Evolutionary conservation across 2,329 filamentous ascomycete genomes (phyloP).

Genomic region (Stachybotrys elegans): DNA sequence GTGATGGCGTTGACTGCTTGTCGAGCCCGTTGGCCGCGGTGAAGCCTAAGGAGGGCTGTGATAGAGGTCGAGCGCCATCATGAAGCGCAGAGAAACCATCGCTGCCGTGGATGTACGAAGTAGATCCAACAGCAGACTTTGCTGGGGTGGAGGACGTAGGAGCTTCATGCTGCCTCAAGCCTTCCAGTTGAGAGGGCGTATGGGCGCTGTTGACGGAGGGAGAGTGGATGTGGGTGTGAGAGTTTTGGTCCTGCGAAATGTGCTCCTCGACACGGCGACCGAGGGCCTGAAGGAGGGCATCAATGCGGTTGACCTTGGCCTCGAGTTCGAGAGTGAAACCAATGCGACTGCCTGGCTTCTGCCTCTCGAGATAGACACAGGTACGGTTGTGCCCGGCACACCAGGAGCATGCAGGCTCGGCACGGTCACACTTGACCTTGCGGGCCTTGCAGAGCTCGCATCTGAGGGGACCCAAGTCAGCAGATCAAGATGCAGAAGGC

Average conservation of each 20-base stretch:
- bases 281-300: constrained; percentile 36
- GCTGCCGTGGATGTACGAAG: constrained; percentile 2
- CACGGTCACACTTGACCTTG: constrained; percentile 45
- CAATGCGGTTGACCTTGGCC: constrained; percentile 48
- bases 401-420: constrained; percentile 63
- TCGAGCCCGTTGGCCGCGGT: constrained; percentile 3
- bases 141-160: not conserved
- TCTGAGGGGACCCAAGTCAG: constrained; percentile 15
- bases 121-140: constrained; percentile 4
- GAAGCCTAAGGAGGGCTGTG: constrained; percentile 5
- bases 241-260: constrained; percentile 27
- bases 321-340: constrained; percentile 59
- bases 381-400: constrained; percentile 61
- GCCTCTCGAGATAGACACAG: constrained; percentile 66
- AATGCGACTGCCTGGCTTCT: constrained; percentile 61
- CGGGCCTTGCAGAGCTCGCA: constrained; percentile 40
- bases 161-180: constrained; percentile 8
- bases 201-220: constrained; percentile 32
- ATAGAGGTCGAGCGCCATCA: not conserved
- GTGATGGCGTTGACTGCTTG: constrained; percentile 3
- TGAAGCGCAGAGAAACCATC: not conserved
- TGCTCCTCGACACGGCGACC: constrained; percentile 38
- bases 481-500: not conserved
- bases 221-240: constrained; percentile 16
- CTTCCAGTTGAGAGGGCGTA: constrained; percentile 21